A percentile compares a stretch with the other conserved stretches of the same genome.
Evolutionary conservation across 768 basidiomycete genomes (phyloP).

Genomic region (Podaxis carcinomalis): DNA sequence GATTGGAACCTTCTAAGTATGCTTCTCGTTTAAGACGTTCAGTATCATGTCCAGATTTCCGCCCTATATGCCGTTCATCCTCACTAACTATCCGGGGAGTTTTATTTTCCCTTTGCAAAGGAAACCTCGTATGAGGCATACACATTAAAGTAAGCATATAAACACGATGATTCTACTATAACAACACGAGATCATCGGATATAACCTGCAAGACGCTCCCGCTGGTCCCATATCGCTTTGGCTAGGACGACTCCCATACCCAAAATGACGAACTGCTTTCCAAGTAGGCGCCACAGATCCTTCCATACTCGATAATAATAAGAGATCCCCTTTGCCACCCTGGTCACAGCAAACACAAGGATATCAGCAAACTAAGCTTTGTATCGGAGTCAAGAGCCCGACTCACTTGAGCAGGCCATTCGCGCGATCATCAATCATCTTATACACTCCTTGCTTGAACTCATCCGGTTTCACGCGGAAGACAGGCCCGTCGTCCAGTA

Average conservation of each 20-base stretch:
- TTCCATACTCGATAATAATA: slow-evolving; percentile 24
- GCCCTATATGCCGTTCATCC: background rate
- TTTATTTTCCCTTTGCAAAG: background rate
- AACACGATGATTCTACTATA: background rate
- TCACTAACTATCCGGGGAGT: background rate
- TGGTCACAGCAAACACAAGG: slow-evolving; percentile 7
- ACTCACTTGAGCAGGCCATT: slow-evolving; percentile 21
- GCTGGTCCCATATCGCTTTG: slow-evolving; percentile 26
- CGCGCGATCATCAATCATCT: slow-evolving; percentile 41
- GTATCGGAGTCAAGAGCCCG: background rate
- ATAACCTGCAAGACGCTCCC: slow-evolving; percentile 16
- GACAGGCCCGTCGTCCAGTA: slow-evolving; percentile 47
- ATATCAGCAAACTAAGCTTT: background rate
- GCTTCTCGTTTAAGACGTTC: background rate
- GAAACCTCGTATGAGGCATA: background rate
- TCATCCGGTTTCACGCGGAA: slow-evolving; percentile 42
- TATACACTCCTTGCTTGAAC: slow-evolving; percentile 48
- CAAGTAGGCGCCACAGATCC: slow-evolving; percentile 26
- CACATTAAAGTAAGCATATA: background rate
- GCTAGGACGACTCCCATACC: slow-evolving; percentile 19
- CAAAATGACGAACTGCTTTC: slow-evolving; percentile 21
- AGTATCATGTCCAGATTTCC: background rate
- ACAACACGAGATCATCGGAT: slow-evolving; percentile 11
- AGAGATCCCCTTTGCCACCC: slow-evolving; percentile 20
- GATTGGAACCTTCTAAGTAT: background rate